Percentiles rank a stretch among this genome's conserved stretches.
These are phyloP conservation scores for Leonotis leonurus DNA, from an alignment of 257 asterid genomes.

Conservation along the genomic window DNA sequence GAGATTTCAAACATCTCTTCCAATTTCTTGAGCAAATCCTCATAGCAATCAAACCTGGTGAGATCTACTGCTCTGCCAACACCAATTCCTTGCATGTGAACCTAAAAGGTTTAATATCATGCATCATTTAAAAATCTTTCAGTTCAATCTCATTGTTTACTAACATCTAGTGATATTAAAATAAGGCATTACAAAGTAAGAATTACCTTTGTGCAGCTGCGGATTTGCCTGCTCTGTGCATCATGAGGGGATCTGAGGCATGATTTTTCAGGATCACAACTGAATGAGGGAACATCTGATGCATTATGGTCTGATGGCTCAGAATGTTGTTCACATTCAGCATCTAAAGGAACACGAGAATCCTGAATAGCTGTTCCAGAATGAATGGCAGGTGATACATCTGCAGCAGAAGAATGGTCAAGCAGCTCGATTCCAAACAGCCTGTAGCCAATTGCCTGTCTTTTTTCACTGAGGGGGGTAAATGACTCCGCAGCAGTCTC, in stretches of 20 bases:
- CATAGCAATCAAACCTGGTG: conserved; percentile 64
- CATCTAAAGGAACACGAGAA: conserved; percentile 40
- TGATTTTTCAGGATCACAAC: conserved; percentile 14
- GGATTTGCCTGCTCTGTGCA: conserved; percentile 1
- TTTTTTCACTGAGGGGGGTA: conserved; percentile 57
- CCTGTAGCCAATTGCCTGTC: conserved; percentile 63
- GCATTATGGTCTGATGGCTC: conserved; percentile 53
- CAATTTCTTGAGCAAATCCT: conserved; percentile 72
- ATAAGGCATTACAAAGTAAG: background rate
- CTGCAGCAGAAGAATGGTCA: conserved; percentile 45
- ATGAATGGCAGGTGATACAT: conserved; percentile 29
- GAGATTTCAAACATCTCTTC: conserved; percentile 87
- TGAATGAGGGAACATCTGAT: conserved; percentile 21
- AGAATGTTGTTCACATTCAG: conserved; percentile 51
- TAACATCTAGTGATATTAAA: background rate
- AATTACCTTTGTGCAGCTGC: conserved; percentile 12
- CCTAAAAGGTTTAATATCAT: conserved; percentile 29
- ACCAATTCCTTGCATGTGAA: conserved; percentile 92
- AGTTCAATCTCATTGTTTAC: background rate
- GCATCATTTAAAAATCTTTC: background rate
- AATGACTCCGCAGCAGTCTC: conserved; percentile 26
- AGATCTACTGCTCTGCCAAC: conserved; percentile 97
- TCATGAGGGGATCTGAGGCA: conserved; percentile 11
- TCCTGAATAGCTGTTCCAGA: conserved; percentile 45
- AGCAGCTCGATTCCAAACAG: conserved; percentile 76